These are phyloP conservation scores for Aspergillus aculeatinus DNA, from an alignment of 2,329 filamentous ascomycete genomes.

Conservation along the genomic window DNA sequence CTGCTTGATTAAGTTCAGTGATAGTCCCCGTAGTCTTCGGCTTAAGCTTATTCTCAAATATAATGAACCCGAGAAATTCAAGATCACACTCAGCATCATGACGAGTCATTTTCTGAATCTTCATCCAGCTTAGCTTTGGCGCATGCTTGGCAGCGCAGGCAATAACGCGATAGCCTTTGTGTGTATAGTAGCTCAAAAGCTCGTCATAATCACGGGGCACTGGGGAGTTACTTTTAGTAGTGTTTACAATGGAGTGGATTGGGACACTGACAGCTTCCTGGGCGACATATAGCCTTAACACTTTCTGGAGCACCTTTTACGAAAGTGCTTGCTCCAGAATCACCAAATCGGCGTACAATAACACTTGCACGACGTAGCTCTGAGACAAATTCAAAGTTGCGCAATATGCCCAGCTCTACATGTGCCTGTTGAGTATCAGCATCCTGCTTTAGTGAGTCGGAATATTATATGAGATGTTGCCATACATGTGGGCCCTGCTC, in stretches of 20 bases:
- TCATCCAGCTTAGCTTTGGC: slow-evolving; percentile 85
- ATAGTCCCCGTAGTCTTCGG: slow-evolving; percentile 78
- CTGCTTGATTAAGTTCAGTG: slow-evolving; percentile 75
- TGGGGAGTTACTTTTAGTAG: slow-evolving; percentile 30
- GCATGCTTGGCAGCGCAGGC: slow-evolving; percentile 90
- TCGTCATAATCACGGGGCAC: slow-evolving; percentile 89
- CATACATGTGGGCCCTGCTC: slow-evolving; percentile 17
- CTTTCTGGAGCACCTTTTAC: slow-evolving; percentile 97
- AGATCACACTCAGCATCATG: slow-evolving; percentile 79
- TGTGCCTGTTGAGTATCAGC: slow-evolving; percentile 36
- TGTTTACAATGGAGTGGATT: background rate
- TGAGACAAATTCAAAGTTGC: slow-evolving; percentile 91
- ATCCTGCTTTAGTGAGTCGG: background rate
- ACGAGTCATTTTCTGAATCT: slow-evolving; percentile 89
- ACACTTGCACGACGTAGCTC: slow-evolving; percentile 90
- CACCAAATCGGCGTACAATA: slow-evolving; percentile 82
- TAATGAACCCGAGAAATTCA: slow-evolving; percentile 91
- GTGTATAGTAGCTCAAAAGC: slow-evolving; percentile 84
- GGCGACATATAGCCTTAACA: slow-evolving; percentile 87
- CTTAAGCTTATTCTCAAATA: slow-evolving; percentile 98
- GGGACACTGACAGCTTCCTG: slow-evolving; percentile 67
- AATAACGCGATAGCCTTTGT: slow-evolving; percentile 94
- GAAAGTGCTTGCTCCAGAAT: slow-evolving; percentile 80
- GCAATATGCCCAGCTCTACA: slow-evolving; percentile 85
- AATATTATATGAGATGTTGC: slow-evolving; percentile 13